These are phyloP conservation scores for Dictyostelium discoideum DNA, from an alignment of 78 protist genomes.

Conservation along the genomic window dicty_2.7 NC_007091.3:4356501-4357000, in stretches of 20 bases:
- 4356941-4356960: neutral
- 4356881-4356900: slow-evolving; percentile 36
- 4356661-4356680: neutral
- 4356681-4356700: neutral
- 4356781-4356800: slow-evolving; percentile 36
- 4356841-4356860: slow-evolving; percentile 21
- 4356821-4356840: slow-evolving; percentile 44
- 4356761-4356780: neutral
- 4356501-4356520: neutral
- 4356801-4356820: slow-evolving; percentile 43
- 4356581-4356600: neutral
- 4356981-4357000: neutral
- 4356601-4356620: neutral
- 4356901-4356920: slow-evolving; percentile 47
- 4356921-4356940: slow-evolving; percentile 37
- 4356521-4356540: neutral
- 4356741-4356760: neutral
- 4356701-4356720: neutral
- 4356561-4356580: neutral
- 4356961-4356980: neutral
- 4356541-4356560: neutral
- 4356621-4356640: neutral
- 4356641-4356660: neutral
- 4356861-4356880: slow-evolving; percentile 37
- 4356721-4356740: neutral